These are phyloP conservation scores for Astraeus odoratus DNA, from an alignment of 768 basidiomycete genomes.

Conservation along the genomic window DNA sequence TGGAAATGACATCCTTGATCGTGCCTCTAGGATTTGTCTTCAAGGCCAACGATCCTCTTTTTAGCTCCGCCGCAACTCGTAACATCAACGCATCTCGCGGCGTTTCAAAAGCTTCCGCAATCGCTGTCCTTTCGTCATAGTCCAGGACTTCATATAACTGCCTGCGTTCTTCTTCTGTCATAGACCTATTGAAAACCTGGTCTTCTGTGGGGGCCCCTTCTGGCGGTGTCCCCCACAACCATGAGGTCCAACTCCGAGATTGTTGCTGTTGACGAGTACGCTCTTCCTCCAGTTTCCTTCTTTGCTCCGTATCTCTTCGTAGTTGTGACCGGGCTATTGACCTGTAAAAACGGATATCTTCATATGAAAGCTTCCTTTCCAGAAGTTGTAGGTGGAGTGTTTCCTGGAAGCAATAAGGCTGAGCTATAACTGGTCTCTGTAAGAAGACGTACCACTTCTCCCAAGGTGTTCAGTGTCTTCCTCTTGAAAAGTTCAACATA, in stretches of 20 bases:
- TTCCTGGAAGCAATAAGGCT: constrained; percentile 35
- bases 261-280: constrained; percentile 49
- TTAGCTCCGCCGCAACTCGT: constrained; percentile 67
- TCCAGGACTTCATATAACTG: constrained; percentile 88
- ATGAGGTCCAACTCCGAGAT: constrained; percentile 57
- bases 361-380: constrained; percentile 82
- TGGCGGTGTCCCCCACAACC: constrained; percentile 75
- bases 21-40: constrained; percentile 63
- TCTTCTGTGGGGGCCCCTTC: constrained; percentile 39
- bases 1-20: constrained; percentile 69
- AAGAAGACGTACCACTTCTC: constrained; percentile 43
- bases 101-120: constrained; percentile 60
- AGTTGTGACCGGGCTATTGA: constrained; percentile 87
- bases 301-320: constrained; percentile 73
- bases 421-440: not conserved
- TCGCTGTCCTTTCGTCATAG: constrained; percentile 81
- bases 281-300: constrained; percentile 61
- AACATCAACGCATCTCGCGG: constrained; percentile 77
- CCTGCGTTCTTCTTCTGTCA: constrained; percentile 87
- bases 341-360: constrained; percentile 95
- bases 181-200: constrained; percentile 51
- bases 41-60: constrained; percentile 83
- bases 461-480: constrained; percentile 49
- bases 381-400: constrained; percentile 47
- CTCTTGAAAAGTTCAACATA: constrained; percentile 86